phyloP scores from a whole-genome alignment of 805 yeast species.

The Ogataea paradorogensis region DNA sequence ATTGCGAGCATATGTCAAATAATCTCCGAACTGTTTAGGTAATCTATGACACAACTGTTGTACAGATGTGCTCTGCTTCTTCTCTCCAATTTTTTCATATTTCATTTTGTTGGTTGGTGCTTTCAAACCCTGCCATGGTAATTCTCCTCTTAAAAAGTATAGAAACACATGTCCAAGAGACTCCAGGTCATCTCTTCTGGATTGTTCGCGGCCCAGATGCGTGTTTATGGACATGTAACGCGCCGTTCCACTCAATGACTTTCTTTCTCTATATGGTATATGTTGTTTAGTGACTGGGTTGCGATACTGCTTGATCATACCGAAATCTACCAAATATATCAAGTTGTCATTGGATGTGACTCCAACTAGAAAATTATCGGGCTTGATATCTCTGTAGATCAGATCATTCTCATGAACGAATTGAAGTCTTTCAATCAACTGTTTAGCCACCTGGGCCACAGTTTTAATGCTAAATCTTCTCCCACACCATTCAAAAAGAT shows the following conservation, averaged over 20 bases:
- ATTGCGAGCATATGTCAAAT: constrained; percentile 63
- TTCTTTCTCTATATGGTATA: constrained; percentile 78
- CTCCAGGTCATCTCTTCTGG: constrained; percentile 80
- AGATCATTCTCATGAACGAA: constrained; percentile 74
- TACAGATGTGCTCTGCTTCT: constrained; percentile 68
- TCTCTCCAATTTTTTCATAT: constrained; percentile 81
- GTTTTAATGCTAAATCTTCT: constrained; percentile 69
- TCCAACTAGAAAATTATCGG: constrained; percentile 77
- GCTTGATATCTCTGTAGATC: constrained; percentile 79
- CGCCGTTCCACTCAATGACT: constrained; percentile 80
- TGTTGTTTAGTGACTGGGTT: constrained; percentile 79
- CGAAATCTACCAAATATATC: constrained; percentile 76
- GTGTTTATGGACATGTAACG: constrained; percentile 86
- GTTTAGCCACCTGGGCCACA: constrained; percentile 70
- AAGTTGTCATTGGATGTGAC: constrained; percentile 52
- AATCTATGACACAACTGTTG: constrained; percentile 59
- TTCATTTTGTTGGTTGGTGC: constrained; percentile 83
- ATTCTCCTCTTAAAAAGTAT: constrained; percentile 71
- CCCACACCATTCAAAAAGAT: constrained; percentile 86
- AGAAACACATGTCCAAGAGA: constrained; percentile 79
- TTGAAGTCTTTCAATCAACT: constrained; percentile 72
- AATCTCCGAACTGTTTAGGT: constrained; percentile 73
- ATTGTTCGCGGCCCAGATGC: constrained; percentile 82
- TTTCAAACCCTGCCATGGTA: constrained; percentile 90
- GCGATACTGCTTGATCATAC: constrained; percentile 83